These are phyloP conservation scores for Colletotrichum orbiculare DNA, from an alignment of 2,329 filamentous ascomycete genomes.

Conservation along the genomic window DNA sequence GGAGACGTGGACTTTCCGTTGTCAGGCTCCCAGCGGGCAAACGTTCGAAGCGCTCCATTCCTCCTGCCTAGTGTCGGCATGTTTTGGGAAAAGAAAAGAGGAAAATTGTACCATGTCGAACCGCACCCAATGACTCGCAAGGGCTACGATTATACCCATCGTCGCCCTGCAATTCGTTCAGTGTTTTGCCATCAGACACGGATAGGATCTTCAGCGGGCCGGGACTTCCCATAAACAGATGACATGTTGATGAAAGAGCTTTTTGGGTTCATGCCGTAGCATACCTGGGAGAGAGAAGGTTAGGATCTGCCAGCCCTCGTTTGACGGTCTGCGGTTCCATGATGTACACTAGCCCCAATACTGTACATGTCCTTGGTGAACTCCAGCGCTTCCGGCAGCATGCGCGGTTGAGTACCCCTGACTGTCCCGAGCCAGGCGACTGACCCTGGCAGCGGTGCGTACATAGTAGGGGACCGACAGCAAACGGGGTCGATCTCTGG, in stretches of 20 bases:
- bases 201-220: slow-evolving; percentile 34
- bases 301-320: not conserved
- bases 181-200: slow-evolving; percentile 23
- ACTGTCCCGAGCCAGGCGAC: slow-evolving; percentile 9
- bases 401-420: slow-evolving; percentile 16
- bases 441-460: slow-evolving; percentile 14
- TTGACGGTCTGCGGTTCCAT: slow-evolving; percentile 1
- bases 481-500: slow-evolving; percentile 28
- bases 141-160: slow-evolving; percentile 6
- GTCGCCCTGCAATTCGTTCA: slow-evolving; percentile 17
- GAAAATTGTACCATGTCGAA: not conserved
- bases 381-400: slow-evolving; percentile 1
- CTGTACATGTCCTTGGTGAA: not conserved
- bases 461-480: slow-evolving; percentile 10
- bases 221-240: slow-evolving; percentile 28
- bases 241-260: not conserved
- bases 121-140: slow-evolving; percentile 25
- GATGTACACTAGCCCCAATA: not conserved
- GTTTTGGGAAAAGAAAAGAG: slow-evolving; percentile 15
- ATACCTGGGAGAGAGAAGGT: not conserved
- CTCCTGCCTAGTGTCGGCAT: not conserved
- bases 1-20: too few species aligned
- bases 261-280: not conserved
- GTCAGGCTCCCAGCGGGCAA: too few species aligned
- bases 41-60: too few species aligned